A percentile compares a stretch with the other conserved stretches of the same genome.
These are phyloP conservation scores for Tricholoma bakamatsutake DNA, from an alignment of 768 basidiomycete species.

Conservation along the genomic window DNA sequence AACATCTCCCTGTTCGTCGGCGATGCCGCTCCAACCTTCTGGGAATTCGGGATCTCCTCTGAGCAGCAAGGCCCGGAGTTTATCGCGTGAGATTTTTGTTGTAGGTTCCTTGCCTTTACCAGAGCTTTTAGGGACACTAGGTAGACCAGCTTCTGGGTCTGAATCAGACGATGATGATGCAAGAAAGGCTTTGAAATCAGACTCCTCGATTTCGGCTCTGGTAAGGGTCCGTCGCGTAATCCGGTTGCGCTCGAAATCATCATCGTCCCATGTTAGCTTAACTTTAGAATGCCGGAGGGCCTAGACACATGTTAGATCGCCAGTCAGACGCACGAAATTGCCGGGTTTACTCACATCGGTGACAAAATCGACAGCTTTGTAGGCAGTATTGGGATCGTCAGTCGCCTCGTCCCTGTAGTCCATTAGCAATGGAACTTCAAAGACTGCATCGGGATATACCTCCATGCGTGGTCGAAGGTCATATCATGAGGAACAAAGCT, in stretches of 20 bases:
- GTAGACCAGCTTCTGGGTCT: constrained; percentile 41
- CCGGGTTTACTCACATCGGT: constrained; percentile 66
- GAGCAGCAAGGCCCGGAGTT: constrained; percentile 72
- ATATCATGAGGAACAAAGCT: constrained; percentile 91
- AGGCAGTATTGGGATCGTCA: constrained; percentile 49
- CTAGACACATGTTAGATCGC: constrained; percentile 30
- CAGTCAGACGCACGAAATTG: background rate
- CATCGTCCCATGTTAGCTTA: constrained; percentile 97
- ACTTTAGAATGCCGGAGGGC: constrained; percentile 97
- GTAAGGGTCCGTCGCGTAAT: constrained; percentile 75
- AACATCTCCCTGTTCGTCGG: constrained; percentile 42
- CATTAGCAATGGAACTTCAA: background rate
- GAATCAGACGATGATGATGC: constrained; percentile 67
- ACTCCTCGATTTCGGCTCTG: constrained; percentile 84
- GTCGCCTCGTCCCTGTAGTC: constrained; percentile 74
- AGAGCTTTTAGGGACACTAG: background rate
- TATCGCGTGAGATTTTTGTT: constrained; percentile 51
- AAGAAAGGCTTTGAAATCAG: constrained; percentile 79
- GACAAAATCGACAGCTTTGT: constrained; percentile 81
- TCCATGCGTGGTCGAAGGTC: constrained; percentile 72
- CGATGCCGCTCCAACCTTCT: constrained; percentile 73
- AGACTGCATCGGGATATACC: constrained; percentile 36
- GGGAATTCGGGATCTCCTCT: constrained; percentile 63
- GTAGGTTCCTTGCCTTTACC: constrained; percentile 22
- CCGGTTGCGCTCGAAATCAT: constrained; percentile 82